A percentile compares a stretch with the other conserved stretches of the same genome.
phyloP scores from a whole-genome alignment of 108 stramenopile genomes.

The Cyclotella sp. region DNA sequence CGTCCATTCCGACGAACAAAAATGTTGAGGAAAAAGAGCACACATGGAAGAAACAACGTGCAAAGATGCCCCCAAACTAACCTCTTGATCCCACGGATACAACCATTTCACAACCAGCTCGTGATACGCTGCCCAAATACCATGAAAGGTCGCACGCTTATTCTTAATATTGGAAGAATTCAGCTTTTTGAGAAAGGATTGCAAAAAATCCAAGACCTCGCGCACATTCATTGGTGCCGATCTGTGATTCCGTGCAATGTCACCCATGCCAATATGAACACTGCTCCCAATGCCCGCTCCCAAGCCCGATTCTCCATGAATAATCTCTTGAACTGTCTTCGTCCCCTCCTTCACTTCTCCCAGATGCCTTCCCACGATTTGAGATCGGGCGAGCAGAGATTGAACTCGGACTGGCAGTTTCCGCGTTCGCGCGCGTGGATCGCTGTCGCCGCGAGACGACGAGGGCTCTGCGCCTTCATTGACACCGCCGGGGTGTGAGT shows the following conservation, averaged over 20 bases:
- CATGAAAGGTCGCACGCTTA: conserved; percentile 71
- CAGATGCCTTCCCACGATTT: conserved; percentile 82
- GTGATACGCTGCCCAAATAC: conserved; percentile 87
- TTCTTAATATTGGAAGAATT: conserved; percentile 58
- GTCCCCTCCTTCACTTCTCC: conserved; percentile 73
- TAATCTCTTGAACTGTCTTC: conserved; percentile 80
- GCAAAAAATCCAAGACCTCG: conserved; percentile 70
- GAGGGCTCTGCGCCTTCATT: conserved; percentile 15
- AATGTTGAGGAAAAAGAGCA: too few relatives aligned
- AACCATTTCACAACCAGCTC: conserved; percentile 77
- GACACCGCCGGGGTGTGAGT: conserved; percentile 26
- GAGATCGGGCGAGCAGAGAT: conserved; percentile 57
- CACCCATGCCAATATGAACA: conserved; percentile 36
- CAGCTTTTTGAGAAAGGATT: conserved; percentile 68
- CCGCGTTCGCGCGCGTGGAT: conserved; percentile 44
- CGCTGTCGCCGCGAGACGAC: conserved; percentile 7
- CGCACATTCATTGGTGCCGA: conserved; percentile 79
- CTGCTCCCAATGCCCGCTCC: conserved; percentile 42
- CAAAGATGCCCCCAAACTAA: not conserved
- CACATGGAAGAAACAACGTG: too few relatives aligned
- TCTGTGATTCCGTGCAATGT: conserved; percentile 34
- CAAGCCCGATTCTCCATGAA: conserved; percentile 42
- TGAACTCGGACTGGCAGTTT: conserved; percentile 58
- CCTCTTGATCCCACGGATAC: conserved; percentile 80
- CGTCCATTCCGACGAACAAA: not conserved